These are phyloP conservation scores for Fomitopsis betulina DNA, from an alignment of 1,284 basidiomycete species.

Conservation along the genomic window DNA sequence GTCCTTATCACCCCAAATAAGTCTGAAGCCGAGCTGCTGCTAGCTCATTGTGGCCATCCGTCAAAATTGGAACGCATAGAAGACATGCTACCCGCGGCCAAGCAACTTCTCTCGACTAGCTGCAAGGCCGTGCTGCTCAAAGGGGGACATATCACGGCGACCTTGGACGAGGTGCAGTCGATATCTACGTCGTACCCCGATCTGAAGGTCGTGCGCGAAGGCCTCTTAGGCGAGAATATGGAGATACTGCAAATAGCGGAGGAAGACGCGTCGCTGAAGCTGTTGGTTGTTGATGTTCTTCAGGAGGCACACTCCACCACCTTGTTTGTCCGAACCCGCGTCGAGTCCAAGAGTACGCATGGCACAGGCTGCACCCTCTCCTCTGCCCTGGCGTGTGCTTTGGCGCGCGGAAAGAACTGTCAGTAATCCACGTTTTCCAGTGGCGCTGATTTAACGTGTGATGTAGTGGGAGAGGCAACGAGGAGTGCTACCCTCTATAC, in stretches of 20 bases:
- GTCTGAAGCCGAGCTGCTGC: slow-evolving; percentile 72
- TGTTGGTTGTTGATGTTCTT: slow-evolving; percentile 78
- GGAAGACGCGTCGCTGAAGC: slow-evolving; percentile 11
- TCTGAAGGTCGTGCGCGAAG: slow-evolving; percentile 37
- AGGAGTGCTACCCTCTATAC: slow-evolving; percentile 67
- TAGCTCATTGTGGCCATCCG: slow-evolving; percentile 33
- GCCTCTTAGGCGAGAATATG: slow-evolving; percentile 50
- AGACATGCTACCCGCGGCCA: slow-evolving; percentile 64
- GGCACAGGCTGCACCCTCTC: slow-evolving; percentile 94
- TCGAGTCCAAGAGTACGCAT: slow-evolving; percentile 78
- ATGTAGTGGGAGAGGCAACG: slow-evolving; percentile 55
- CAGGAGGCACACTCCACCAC: slow-evolving; percentile 37
- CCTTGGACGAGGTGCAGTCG: slow-evolving; percentile 38
- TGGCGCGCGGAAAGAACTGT: slow-evolving; percentile 53
- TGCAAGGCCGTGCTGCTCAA: slow-evolving; percentile 74
- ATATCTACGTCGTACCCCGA: slow-evolving; percentile 26
- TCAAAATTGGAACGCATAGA: slow-evolving; percentile 43
- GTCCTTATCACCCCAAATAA: slow-evolving; percentile 86
- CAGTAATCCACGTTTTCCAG: slow-evolving; percentile 19
- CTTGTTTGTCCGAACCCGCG: slow-evolving; percentile 61
- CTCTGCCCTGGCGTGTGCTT: slow-evolving; percentile 72
- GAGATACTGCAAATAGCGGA: slow-evolving; percentile 47
- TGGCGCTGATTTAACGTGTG: background rate
- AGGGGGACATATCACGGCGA: slow-evolving; percentile 74
- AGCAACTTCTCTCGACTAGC: slow-evolving; percentile 46